Base-by-base conservation (phyloP, 345 rosid species). In the Eucalyptus curtisii region DNA sequence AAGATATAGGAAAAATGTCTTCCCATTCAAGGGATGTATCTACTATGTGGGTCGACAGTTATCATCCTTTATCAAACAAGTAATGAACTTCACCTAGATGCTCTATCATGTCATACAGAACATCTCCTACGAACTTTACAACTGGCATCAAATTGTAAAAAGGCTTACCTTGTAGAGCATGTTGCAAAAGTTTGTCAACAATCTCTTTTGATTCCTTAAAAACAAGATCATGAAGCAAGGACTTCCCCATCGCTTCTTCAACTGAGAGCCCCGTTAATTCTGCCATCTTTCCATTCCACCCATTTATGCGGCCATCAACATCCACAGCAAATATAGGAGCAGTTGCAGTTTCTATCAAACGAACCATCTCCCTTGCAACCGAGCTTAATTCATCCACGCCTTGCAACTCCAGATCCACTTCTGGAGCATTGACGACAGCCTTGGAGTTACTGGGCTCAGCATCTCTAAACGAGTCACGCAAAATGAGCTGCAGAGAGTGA, bases 341-440 rank as follows among this genome's bases (percentile, higher is more conserved):
- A 64, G 99, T 95, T 44, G 99, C 99, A 13, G 99, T 97, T 91
- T 98, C 99, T 76, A 98, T 98, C 89, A 98, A 92, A 91, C 99
- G 96, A 89, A 98, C 99, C 99, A 98, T 98, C 94, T 97, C 99
- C 90, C 99, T 95, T 17, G 99, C 99, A 87, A 97, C 99, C 40
- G 99, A 95, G 89, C 98, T 96, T 91, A 98, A 95, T 91, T 97
- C 99, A 86, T 98, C 98, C 86, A 96, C 76, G 44, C 97, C 99
- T 92, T 96, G 98, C 88, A 95, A 92, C 88, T 94, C 94, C 88
- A 95, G 90, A 89, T 90, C 96, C 89, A 92, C 94, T 88, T 86
- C 85, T 86, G 92, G 95, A 48, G 96, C 90, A 91, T 87, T 91
- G 81, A 92, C 91, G 76, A 93, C 92, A 50, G 94, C 95, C 93